Percentiles rank a stretch among this genome's conserved stretches.
Evolutionary conservation across 768 basidiomycete genomes (phyloP).

Genomic region (Brasilioporus rufonigricans): DNA sequence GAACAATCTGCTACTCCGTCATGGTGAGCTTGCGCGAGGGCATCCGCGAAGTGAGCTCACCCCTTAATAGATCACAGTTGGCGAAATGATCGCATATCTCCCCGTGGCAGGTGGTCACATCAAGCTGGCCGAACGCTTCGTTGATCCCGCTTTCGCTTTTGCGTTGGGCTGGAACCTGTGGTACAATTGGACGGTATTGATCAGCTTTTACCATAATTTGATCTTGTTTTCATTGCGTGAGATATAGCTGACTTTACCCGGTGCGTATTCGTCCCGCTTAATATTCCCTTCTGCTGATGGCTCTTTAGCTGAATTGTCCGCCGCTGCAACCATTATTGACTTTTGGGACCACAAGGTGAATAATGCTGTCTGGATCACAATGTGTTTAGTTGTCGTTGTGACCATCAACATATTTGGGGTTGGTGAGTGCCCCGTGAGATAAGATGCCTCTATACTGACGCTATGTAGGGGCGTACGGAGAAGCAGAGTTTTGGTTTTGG

Average conservation of each 20-base stretch:
- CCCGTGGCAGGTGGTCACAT: slow-evolving; percentile 44
- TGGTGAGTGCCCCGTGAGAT: no score
- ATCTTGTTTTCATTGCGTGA: background rate
- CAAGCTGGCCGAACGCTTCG: no score
- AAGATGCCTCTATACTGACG: no score
- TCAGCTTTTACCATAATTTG: slow-evolving; percentile 11
- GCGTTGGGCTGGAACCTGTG: slow-evolving; percentile 39
- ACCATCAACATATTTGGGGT: no score
- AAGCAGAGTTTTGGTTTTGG: no score
- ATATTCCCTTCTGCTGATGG: background rate
- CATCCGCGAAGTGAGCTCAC: background rate
- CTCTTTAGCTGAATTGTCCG: slow-evolving; percentile 39
- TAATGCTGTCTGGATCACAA: slow-evolving; percentile 48
- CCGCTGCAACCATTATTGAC: slow-evolving; percentile 48
- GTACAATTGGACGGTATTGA: slow-evolving; percentile 30
- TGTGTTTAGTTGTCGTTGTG: no score
- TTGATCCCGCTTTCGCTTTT: slow-evolving; percentile 41
- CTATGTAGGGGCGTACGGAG: no score
- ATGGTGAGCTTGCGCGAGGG: slow-evolving; percentile 25
- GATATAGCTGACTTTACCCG: slow-evolving; percentile 15
- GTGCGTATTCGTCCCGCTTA: background rate
- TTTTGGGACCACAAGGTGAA: slow-evolving; percentile 40
- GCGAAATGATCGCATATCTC: slow-evolving; percentile 45
- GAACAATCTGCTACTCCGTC: slow-evolving; percentile 32
- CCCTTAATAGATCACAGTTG: slow-evolving; percentile 22